Evolutionary conservation across 257 asterid species (phyloP), one percentile per base, ranked within the genome.

Genomic region (Solanum raphanifolium): DNA sequence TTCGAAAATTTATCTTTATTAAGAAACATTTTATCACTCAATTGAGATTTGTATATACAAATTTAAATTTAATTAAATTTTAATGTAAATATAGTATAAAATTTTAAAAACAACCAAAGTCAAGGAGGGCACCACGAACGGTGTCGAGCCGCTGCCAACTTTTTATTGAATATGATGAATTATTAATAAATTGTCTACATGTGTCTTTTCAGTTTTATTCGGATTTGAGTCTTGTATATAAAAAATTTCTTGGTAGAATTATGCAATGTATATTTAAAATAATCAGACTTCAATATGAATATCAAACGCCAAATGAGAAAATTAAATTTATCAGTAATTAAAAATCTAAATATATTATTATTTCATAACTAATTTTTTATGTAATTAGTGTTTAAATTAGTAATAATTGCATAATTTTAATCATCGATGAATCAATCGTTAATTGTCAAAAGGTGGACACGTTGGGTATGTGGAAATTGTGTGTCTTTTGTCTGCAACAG

Each of bases 221-320:
- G 5, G 0, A 0, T 55, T 18, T 0, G 7, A 52, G 11, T 20
- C 0, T 7, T 20, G 10, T 1, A 7, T 55, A 55, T 55, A 20
- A 6, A 55, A 6, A 5, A 0, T 0, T 16, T 2, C 3, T 6
- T 18, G 1, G 0, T 18, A 55, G 9, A 3, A 9, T 6, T 16
- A 16, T 1, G 9, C 3, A 5, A 21, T 0, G 5, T 6, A 1
- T 1, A 18, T 18, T 2, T 55, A 3, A 55, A 18, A 55, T 55
- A 6, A 0, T 55, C 0, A 0, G 0, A 55, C 0, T 55, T 18
- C 4, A 18, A 18, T 52, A 2, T 18, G 8, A 52, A 0, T 52
- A 16, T 6, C 0, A 18, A 52, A 52, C 0, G 18, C 4, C 1
- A 16, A 1, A 18, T 39, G 13, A 39, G 13, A 0, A 39, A 39